Conservation (phyloP, 2,329 filamentous ascomycete species). For the Ascomycota sp. region DNA sequence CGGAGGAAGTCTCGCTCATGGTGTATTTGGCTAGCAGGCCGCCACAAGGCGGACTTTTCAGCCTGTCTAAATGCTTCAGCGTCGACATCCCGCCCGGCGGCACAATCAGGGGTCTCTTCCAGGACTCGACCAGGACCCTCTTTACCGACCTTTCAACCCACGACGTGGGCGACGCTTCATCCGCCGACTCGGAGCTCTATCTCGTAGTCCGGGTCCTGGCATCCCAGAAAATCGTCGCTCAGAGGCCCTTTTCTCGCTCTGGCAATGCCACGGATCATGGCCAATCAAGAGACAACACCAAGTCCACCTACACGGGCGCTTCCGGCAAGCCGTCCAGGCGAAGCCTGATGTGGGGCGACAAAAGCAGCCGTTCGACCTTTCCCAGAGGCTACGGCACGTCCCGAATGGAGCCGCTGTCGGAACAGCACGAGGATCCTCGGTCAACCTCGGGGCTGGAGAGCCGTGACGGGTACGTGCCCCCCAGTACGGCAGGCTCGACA, state of each 20-base stretch:
- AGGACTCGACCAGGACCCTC: constrained; percentile 57
- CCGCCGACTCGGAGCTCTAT: constrained; percentile 54
- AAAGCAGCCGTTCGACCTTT: constrained; percentile 30
- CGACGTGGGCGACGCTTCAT: constrained; percentile 43
- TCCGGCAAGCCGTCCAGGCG: constrained; percentile 31
- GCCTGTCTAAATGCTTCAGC: constrained; percentile 66
- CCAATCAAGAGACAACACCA: constrained; percentile 22
- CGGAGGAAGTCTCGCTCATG: constrained; percentile 55
- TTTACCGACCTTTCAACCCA: constrained; percentile 70
- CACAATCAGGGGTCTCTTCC: constrained; percentile 41
- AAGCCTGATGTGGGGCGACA: constrained; percentile 52
- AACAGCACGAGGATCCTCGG: constrained; percentile 22
- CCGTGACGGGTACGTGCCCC: constrained; percentile 23
- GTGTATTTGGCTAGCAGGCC: constrained; percentile 60
- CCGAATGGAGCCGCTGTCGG: constrained; percentile 37
- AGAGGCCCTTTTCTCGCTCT: constrained; percentile 29
- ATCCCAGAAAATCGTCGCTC: constrained; percentile 24
- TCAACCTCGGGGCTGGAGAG: constrained; percentile 17
- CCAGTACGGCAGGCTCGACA: constrained; percentile 35
- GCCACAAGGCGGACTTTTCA: constrained; percentile 38
- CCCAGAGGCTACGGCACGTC: constrained; percentile 25
- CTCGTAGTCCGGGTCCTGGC: constrained; percentile 65
- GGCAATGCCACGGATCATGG: constrained; percentile 22
- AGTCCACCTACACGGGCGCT: constrained; percentile 27
- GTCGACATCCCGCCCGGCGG: constrained; percentile 61